Percentiles rank a stretch among this genome's conserved stretches.
Conservation (phyloP, 1,284 basidiomycete genomes). For the Fomitopsis pinicola region DNA sequence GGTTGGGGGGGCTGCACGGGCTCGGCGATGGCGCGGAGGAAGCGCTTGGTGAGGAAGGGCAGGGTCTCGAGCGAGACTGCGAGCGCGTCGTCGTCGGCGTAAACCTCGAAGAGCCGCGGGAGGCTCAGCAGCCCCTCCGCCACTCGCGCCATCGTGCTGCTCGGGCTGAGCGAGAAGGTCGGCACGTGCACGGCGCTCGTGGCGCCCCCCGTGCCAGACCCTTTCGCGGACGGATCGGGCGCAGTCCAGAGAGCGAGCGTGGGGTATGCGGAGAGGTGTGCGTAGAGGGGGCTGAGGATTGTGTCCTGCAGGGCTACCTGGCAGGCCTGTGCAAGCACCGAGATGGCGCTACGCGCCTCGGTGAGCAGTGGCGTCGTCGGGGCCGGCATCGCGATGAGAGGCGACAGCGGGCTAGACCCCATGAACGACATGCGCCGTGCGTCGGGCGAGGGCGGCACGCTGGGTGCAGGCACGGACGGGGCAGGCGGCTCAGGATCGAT, state of each 20-base stretch:
- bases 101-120: constrained; percentile 90
- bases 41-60: constrained; percentile 60
- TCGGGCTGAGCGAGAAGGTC: constrained; percentile 90
- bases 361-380: constrained; percentile 44
- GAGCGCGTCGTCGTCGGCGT: constrained; percentile 89
- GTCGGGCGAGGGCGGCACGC: constrained; percentile 21
- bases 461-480: constrained; percentile 21
- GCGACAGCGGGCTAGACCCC: constrained; percentile 15
- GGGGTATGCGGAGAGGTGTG: constrained; percentile 73
- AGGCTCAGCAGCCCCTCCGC: constrained; percentile 93
- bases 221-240: constrained; percentile 39
- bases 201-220: constrained; percentile 26
- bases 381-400: constrained; percentile 13
- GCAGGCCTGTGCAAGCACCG: constrained; percentile 65
- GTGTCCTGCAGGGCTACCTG: constrained; percentile 79
- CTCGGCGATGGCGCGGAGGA: constrained; percentile 46
- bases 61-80: constrained; percentile 84
- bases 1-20: constrained; percentile 24
- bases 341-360: constrained; percentile 55
- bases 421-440: constrained; percentile 22
- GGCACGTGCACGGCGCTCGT: constrained; percentile 78
- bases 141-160: constrained; percentile 82
- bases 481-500: constrained; percentile 39
- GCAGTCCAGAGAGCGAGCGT: constrained; percentile 66
- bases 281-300: constrained; percentile 81